phyloP scores from a whole-genome alignment of 225 moss, liverwort and hornwort genomes.

The Anthoceros angustus region DNA sequence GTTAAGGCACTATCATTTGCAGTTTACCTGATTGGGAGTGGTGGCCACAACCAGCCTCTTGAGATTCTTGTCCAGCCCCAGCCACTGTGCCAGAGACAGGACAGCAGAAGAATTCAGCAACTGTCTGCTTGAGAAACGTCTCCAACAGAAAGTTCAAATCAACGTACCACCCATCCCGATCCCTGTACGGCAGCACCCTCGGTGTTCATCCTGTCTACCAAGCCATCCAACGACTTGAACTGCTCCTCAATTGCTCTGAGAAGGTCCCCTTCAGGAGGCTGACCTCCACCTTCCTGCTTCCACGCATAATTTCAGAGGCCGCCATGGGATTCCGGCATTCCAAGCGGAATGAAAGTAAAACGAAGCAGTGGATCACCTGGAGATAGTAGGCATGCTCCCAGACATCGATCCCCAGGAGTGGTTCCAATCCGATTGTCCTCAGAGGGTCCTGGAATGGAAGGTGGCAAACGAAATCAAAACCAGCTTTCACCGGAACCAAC shows the following conservation, averaged over 20 bases:
- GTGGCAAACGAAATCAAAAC: not conserved
- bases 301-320: not conserved
- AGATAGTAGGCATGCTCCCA: conserved; percentile 97
- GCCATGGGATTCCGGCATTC: no score
- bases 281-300: conserved; percentile 74
- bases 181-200: conserved; percentile 76
- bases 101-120: no score
- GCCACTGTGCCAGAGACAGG: conserved; percentile 51
- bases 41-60: conserved; percentile 71
- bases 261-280: conserved; percentile 53
- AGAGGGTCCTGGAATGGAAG: conserved; percentile 38
- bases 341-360: not conserved
- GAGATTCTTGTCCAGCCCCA: conserved; percentile 75
- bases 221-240: conserved; percentile 58
- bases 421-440: conserved; percentile 48
- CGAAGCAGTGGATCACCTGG: conserved; percentile 85
- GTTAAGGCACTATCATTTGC: not conserved
- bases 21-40: conserved; percentile 63
- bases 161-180: conserved; percentile 97
- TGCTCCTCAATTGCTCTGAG: conserved; percentile 61
- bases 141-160: no score
- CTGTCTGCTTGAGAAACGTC: no score
- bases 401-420: conserved; percentile 87
- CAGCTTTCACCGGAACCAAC: no score
- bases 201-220: conserved; percentile 46